A percentile compares a stretch with the other conserved stretches of the same genome.
phyloP scores from a whole-genome alignment of 2,329 filamentous ascomycete species.

The Penicillium decumbens region DNA sequence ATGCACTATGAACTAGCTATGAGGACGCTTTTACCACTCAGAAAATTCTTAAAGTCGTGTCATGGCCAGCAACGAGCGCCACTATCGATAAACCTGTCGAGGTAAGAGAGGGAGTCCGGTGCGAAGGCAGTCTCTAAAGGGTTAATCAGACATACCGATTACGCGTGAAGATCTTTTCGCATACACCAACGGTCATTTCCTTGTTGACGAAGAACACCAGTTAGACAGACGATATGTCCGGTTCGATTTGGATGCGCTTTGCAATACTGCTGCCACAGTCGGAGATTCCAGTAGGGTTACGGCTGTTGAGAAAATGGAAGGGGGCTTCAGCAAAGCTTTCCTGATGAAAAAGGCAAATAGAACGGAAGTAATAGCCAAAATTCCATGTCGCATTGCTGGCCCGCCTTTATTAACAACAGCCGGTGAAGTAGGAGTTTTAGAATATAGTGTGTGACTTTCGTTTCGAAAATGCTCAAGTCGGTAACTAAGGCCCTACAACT shows the following conservation, averaged over 20 bases:
- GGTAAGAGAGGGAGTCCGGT: constrained; percentile 11
- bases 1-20: background rate
- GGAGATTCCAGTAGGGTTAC: constrained; percentile 13
- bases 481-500: constrained; percentile 9
- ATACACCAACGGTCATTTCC: constrained; percentile 30
- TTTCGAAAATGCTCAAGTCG: background rate
- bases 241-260: constrained; percentile 25
- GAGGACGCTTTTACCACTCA: constrained; percentile 4
- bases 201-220: constrained; percentile 24
- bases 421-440: constrained; percentile 29
- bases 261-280: constrained; percentile 14
- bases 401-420: constrained; percentile 27
- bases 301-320: constrained; percentile 27
- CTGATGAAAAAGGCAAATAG: constrained; percentile 27
- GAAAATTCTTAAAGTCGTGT: constrained; percentile 2
- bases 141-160: constrained; percentile 22
- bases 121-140: constrained; percentile 3
- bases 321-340: constrained; percentile 33
- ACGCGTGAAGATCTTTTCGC: constrained; percentile 20
- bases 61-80: constrained; percentile 2
- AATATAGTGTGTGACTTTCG: constrained; percentile 20
- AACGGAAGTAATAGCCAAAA: constrained; percentile 30
- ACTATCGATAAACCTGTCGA: constrained; percentile 14
- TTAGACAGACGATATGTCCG: constrained; percentile 19
- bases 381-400: constrained; percentile 30